Evolutionary conservation across 2,329 filamentous ascomycete genomes (phyloP).

Genomic region (Colletotrichum trifolii): DNA sequence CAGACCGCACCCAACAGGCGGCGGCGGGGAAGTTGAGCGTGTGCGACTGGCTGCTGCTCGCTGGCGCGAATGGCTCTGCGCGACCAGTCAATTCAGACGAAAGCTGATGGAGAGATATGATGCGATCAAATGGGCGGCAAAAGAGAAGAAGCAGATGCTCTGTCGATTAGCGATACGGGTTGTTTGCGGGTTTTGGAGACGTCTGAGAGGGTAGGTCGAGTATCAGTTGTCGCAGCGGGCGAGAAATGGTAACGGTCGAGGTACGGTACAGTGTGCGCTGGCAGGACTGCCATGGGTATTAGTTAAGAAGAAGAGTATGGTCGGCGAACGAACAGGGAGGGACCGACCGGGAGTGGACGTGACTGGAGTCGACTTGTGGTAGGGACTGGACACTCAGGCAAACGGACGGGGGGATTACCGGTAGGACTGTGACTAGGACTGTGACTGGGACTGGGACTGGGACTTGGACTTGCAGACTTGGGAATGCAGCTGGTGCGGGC

Average conservation of each 20-base stretch:
- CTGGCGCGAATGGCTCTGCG: slow-evolving; percentile 27
- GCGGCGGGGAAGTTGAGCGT: slow-evolving; percentile 25
- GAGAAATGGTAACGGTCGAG: slow-evolving; percentile 12
- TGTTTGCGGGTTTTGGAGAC: slow-evolving; percentile 20
- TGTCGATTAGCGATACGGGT: neutral
- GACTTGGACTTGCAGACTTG: too few relatives aligned
- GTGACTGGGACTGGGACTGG: too few relatives aligned
- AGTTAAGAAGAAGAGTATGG: slow-evolving; percentile 20
- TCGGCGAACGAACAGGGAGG: slow-evolving; percentile 12
- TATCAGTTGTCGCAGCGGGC: slow-evolving; percentile 13
- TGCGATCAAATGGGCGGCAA: slow-evolving; percentile 8
- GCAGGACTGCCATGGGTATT: slow-evolving; percentile 30
- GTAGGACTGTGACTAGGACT: too few relatives aligned
- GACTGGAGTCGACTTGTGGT: slow-evolving; percentile 1
- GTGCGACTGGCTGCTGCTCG: slow-evolving; percentile 30
- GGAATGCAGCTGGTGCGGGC: too few relatives aligned
- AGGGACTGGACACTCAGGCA: neutral
- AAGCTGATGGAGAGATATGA: slow-evolving; percentile 7
- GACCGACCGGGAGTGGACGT: slow-evolving; percentile 16
- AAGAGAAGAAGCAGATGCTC: slow-evolving; percentile 7
- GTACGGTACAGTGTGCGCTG: slow-evolving; percentile 21
- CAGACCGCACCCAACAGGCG: slow-evolving; percentile 35
- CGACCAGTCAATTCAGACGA: slow-evolving; percentile 19
- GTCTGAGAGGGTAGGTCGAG: slow-evolving; percentile 20
- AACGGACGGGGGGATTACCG: too few relatives aligned